These are phyloP conservation scores for Vigna angularis DNA, from an alignment of 306 rosid species.

Conservation along the genomic window DNA sequence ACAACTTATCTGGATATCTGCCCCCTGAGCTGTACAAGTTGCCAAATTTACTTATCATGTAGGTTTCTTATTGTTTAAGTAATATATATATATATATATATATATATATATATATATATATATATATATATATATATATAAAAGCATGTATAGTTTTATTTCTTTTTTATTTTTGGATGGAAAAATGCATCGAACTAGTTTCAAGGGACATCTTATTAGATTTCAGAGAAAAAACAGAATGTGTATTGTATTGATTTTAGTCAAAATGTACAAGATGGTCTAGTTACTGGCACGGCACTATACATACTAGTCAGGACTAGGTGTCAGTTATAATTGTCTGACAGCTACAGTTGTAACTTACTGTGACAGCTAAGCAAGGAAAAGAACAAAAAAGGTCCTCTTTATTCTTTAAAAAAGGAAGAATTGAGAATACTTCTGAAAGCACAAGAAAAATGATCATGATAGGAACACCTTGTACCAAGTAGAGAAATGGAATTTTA, in stretches of 20 bases:
- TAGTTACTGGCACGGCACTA: no score
- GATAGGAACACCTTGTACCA: no score
- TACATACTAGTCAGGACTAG: no score
- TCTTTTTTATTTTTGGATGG: background rate
- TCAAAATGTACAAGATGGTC: no score
- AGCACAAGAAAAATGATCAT: no score
- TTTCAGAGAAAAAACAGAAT: background rate
- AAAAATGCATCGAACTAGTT: background rate
- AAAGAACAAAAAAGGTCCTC: no score
- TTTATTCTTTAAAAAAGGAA: no score
- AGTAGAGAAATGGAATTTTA: no score
- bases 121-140: background rate
- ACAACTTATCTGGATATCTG: constrained; percentile 86
- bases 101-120: background rate
- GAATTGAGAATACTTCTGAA: no score
- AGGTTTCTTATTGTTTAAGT: constrained; percentile 44
- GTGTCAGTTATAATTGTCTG: no score
- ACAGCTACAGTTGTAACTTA: no score
- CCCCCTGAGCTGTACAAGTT: constrained; percentile 63
- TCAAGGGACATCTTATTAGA: background rate
- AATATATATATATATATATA: background rate
- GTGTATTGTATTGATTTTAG: background rate
- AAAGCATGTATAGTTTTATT: background rate
- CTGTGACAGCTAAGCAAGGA: background rate
- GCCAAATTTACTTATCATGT: constrained; percentile 63